phyloP scores from a whole-genome alignment of 179 eudicot genomes.

The Sideroxylon spinosum region DNA sequence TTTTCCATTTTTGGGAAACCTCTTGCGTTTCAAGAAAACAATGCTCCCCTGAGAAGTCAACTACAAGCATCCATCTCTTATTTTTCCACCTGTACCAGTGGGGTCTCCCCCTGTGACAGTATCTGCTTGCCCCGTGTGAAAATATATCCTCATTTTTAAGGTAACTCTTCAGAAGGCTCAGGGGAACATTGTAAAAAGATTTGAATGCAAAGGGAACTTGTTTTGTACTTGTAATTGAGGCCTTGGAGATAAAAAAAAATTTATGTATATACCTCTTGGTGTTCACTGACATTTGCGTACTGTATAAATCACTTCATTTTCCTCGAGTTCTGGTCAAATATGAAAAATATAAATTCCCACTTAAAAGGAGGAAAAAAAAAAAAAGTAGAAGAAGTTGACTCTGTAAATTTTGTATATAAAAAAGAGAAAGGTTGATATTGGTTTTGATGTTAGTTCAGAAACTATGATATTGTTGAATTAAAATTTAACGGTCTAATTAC shows the following conservation, averaged over 20 bases:
- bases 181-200: not conserved
- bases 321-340: too few relatives aligned
- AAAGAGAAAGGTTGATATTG: too few relatives aligned
- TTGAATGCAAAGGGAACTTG: not conserved
- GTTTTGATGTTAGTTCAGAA: too few relatives aligned
- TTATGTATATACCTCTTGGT: too few relatives aligned
- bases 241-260: not conserved
- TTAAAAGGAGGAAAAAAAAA: not conserved
- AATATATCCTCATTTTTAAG: too few relatives aligned
- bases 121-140: not conserved
- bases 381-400: too few relatives aligned
- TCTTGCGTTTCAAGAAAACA: slow-evolving; percentile 26
- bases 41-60: slow-evolving; percentile 16
- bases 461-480: too few relatives aligned
- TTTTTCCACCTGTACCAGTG: slow-evolving; percentile 21
- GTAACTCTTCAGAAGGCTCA: too few relatives aligned
- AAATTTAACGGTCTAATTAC: too few relatives aligned
- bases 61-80: slow-evolving; percentile 17
- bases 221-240: not conserved
- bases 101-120: not conserved
- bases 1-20: slow-evolving; percentile 16
- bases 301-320: too few relatives aligned
- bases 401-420: not conserved
- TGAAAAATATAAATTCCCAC: too few relatives aligned
- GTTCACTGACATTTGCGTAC: too few relatives aligned